Conservation (phyloP, 169 alveolate genomes). For the Neospora caninum region DNA sequence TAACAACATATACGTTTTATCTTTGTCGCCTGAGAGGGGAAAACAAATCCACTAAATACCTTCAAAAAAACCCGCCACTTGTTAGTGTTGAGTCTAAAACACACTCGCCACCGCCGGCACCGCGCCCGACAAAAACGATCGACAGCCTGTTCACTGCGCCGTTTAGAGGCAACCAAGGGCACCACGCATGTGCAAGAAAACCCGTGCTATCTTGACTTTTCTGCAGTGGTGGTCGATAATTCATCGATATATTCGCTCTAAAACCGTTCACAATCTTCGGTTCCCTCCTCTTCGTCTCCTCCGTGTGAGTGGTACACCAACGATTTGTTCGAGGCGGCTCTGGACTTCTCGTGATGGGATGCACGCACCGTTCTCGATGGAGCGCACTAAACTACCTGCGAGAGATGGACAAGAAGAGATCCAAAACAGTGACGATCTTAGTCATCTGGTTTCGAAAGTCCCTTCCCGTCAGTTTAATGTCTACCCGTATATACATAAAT, state of each 20-base stretch:
- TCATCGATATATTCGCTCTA: not conserved
- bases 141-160: not conserved
- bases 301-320: conserved; percentile 40
- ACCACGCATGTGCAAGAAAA: too few relatives aligned
- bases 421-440: not conserved
- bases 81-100: too few relatives aligned
- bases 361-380: conserved; percentile 7
- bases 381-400: conserved; percentile 24
- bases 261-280: not conserved
- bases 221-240: too few relatives aligned
- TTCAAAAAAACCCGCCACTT: too few relatives aligned
- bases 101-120: too few relatives aligned
- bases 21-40: too few relatives aligned
- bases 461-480: not conserved
- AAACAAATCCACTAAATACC: too few relatives aligned
- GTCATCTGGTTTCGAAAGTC: not conserved
- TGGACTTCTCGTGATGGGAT: conserved; percentile 44
- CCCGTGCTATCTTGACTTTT: too few relatives aligned
- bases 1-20: too few relatives aligned
- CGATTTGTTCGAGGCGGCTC: conserved; percentile 25
- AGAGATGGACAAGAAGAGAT: not conserved
- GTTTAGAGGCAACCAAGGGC: too few relatives aligned
- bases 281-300: not conserved
- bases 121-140: too few relatives aligned
- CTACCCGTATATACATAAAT: not conserved